These are phyloP conservation scores for Moniliophthora roreri DNA, from an alignment of 1,284 basidiomycete genomes.

Conservation along the genomic window DNA sequence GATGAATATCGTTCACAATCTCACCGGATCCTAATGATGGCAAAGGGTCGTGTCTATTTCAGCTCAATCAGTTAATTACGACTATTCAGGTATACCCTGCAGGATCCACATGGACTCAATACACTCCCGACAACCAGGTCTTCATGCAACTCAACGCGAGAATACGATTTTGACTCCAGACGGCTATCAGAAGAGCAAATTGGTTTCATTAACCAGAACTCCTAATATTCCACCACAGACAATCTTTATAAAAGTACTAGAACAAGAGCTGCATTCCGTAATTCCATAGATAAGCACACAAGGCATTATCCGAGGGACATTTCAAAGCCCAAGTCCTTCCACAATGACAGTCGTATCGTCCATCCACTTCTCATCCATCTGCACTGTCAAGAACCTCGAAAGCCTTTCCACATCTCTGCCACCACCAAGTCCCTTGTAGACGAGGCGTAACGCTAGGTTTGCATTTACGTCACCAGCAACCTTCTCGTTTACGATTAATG, in stretches of 20 bases:
- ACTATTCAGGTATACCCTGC: not conserved
- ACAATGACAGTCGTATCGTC: slow-evolving; percentile 19
- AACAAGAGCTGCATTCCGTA: too few relatives aligned
- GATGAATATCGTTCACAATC: too few relatives aligned
- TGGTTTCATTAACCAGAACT: slow-evolving; percentile 34
- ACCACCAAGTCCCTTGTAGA: slow-evolving; percentile 20
- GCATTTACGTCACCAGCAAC: slow-evolving; percentile 14
- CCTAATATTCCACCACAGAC: slow-evolving; percentile 24
- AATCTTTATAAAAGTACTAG: not conserved
- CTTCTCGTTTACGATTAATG: too few relatives aligned
- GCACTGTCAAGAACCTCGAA: slow-evolving; percentile 14
- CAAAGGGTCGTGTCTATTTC: too few relatives aligned
- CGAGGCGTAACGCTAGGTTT: slow-evolving; percentile 21
- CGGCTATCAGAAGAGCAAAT: slow-evolving; percentile 34
- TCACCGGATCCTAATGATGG: too few relatives aligned
- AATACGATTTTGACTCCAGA: slow-evolving; percentile 38
- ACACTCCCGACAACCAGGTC: slow-evolving; percentile 30
- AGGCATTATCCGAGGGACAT: too few relatives aligned
- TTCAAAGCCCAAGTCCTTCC: slow-evolving; percentile 3
- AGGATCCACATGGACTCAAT: slow-evolving; percentile 39
- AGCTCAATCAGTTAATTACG: too few relatives aligned
- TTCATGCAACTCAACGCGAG: slow-evolving; percentile 37
- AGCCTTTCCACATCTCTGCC: slow-evolving; percentile 9
- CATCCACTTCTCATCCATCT: slow-evolving; percentile 17
- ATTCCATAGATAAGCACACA: too few relatives aligned